Conservation (phyloP, 108 stramenopile genomes). For the Parmales sp. region DNA sequence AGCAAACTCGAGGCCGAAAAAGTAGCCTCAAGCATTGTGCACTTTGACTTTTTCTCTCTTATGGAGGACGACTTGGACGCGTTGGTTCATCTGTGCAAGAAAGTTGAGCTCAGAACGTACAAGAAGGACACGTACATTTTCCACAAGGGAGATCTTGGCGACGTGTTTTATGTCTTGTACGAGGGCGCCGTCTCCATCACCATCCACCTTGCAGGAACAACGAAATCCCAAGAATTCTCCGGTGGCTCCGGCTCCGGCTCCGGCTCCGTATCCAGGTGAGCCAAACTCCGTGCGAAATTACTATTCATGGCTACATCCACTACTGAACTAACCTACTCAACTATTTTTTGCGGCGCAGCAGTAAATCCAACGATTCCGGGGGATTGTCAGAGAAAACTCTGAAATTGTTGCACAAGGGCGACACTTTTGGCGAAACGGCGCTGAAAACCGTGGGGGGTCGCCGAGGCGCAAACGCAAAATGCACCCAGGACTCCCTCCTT, state of each 20-base stretch:
- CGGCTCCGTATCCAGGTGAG: too few species aligned
- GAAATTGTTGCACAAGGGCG: background rate
- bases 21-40: background rate
- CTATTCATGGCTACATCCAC: too few species aligned
- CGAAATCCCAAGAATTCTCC: too few species aligned
- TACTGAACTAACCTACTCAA: too few species aligned
- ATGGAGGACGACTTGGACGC: background rate
- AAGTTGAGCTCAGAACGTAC: background rate
- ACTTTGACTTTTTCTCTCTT: background rate
- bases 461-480: background rate
- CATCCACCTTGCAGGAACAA: background rate
- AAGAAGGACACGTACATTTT: background rate
- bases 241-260: too few species aligned
- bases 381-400: background rate
- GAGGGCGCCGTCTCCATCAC: conserved; percentile 4
- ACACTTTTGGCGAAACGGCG: background rate
- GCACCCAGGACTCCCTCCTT: background rate
- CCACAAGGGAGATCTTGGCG: background rate
- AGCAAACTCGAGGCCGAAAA: background rate
- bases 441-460: background rate
- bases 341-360: too few species aligned
- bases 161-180: background rate
- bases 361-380: too few species aligned
- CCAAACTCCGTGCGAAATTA: too few species aligned
- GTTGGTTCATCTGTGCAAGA: conserved; percentile 1